Conservation (phyloP, 768 basidiomycete species). For the Strobilomyces echinocephalus region DNA sequence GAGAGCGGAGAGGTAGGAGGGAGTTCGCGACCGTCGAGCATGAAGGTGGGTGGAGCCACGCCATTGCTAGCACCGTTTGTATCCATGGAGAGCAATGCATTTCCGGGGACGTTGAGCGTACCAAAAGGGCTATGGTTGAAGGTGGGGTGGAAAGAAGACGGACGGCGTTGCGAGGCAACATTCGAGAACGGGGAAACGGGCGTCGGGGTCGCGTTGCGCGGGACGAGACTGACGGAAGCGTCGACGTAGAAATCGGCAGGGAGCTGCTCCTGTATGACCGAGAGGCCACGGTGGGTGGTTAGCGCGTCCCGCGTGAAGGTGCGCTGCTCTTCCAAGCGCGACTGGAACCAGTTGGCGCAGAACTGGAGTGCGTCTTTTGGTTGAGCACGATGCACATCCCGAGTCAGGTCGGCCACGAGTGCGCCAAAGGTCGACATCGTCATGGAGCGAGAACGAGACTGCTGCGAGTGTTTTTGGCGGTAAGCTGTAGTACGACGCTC, state of each 20-base stretch:
- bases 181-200: constrained; percentile 57
- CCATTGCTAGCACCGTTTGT: constrained; percentile 25
- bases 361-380: constrained; percentile 91
- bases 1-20: constrained; percentile 60
- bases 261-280: constrained; percentile 46
- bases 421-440: constrained; percentile 70
- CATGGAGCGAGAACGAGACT: constrained; percentile 6
- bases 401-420: constrained; percentile 79
- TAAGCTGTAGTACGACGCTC: constrained; percentile 3
- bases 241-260: constrained; percentile 61
- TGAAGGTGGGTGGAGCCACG: constrained; percentile 50
- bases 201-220: constrained; percentile 33
- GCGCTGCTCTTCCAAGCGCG: constrained; percentile 80
- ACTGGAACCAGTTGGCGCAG: constrained; percentile 93
- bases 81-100: constrained; percentile 62
- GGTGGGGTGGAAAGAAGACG: constrained; percentile 49
- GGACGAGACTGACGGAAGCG: constrained; percentile 34
- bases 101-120: constrained; percentile 75
- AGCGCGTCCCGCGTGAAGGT: constrained; percentile 60
- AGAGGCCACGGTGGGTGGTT: constrained; percentile 45
- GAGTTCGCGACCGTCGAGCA: constrained; percentile 53
- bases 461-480: too few species aligned
- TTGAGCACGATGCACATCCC: constrained; percentile 80
- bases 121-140: constrained; percentile 70
- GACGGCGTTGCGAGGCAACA: constrained; percentile 41